phyloP scores from a whole-genome alignment of 805 yeast species.

The Kurtzmaniella cleridarum region DNA sequence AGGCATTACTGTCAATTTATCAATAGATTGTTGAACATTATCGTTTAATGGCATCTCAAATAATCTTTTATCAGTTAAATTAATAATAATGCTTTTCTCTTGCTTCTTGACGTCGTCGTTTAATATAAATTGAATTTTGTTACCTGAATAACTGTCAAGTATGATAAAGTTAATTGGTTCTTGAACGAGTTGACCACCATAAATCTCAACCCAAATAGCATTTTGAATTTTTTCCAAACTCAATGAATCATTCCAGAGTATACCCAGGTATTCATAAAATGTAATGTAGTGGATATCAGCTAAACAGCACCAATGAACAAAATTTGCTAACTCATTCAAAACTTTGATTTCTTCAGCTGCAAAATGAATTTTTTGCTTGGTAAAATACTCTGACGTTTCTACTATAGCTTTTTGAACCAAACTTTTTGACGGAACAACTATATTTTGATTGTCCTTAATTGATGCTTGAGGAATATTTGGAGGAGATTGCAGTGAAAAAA shows the following conservation, averaged over 20 bases:
- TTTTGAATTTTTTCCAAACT: slow-evolving; percentile 10
- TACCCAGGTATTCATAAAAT: slow-evolving; percentile 19
- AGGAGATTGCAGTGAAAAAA: slow-evolving; percentile 29
- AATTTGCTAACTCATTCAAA: slow-evolving; percentile 27
- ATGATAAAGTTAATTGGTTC: background rate
- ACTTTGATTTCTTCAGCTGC: slow-evolving; percentile 39
- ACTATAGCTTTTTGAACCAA: slow-evolving; percentile 26
- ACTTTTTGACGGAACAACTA: slow-evolving; percentile 32
- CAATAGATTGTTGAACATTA: too few relatives aligned
- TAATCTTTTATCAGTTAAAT: too few relatives aligned
- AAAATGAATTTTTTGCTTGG: slow-evolving; percentile 32
- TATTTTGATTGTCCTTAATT: slow-evolving; percentile 33
- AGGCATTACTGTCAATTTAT: too few relatives aligned
- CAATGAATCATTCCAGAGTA: slow-evolving; percentile 13
- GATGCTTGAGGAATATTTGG: slow-evolving; percentile 41
- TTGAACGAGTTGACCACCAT: slow-evolving; percentile 1
- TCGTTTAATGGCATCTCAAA: too few relatives aligned
- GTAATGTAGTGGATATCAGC: slow-evolving; percentile 11
- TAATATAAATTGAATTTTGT: slow-evolving; percentile 1
- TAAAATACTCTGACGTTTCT: slow-evolving; percentile 33
- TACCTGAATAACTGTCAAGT: background rate
- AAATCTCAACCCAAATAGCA: slow-evolving; percentile 13
- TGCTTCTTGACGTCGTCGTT: background rate
- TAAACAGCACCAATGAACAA: slow-evolving; percentile 24
- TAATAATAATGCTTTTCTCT: background rate